Base-by-base conservation (phyloP, 768 basidiomycete species). In the Hortiboletus campestris region DNA sequence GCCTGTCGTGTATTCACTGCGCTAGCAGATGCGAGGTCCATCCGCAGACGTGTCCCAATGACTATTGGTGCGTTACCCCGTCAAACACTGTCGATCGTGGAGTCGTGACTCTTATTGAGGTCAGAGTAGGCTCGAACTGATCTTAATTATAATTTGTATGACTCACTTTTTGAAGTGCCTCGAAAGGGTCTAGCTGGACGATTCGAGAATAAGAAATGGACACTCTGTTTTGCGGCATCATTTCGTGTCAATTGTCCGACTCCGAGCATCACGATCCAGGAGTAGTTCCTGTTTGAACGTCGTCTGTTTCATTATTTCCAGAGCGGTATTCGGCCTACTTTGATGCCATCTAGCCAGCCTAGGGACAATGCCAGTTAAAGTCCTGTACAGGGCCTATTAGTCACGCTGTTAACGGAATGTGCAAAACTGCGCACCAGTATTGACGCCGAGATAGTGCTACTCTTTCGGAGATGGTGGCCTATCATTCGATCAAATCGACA, bases 381-480 rank as follows among this genome's bases (percentile, higher is more conserved):
- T 39, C 38, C 46, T 29, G 34, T 19, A 45, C 11, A 11, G 36
- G 14, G n/a, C 51, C 25, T 28, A 31, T 41, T 10, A 32, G 42
- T 35, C 43, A 44, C 38, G 51, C 44, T 50, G 36, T 38, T 45
- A 50, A 51, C 44, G 51, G 47, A 49, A 36, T 13, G 12, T 43
- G 9, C 39, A 42, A 46, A 13, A 39, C 46, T 54, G 45, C 50
- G n/a, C 39, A 46, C 17, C 46, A 20, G 58, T 62, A 67, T 56
- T 59, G 53, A 56, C 55, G 49, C 59, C 49, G 51, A 52, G 65
- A 67, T 63, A 17, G 19, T 14, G 31, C 8, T 20, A 34, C 49
- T 9, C 16, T 16, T 45, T 49, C 19, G 47, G 51, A 36, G 39
- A 57, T 42, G 19, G 32, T 19, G 13, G 29, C 41, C 46, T 36